Evolutionary conservation across 768 basidiomycete genomes (phyloP).

Genomic region (Pholiota conissans): DNA sequence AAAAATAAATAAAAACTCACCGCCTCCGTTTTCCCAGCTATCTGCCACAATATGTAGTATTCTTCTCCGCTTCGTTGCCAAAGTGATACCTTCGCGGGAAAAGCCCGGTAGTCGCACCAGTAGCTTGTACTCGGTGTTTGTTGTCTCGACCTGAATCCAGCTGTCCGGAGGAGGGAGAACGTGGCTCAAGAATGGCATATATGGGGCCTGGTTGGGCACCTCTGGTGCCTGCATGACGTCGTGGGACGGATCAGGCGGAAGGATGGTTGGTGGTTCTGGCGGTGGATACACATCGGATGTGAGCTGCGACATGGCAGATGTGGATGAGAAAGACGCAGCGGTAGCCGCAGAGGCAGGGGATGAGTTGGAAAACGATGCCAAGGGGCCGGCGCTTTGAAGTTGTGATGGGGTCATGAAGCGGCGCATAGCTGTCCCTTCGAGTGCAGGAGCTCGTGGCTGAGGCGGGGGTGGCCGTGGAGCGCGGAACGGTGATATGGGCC

Average conservation of each 20-base stretch:
- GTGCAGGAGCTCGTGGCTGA: conserved; percentile 3
- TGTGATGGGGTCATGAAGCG: conserved; percentile 16
- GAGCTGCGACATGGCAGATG: not conserved
- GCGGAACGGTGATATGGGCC: conserved; percentile 23
- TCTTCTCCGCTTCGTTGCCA: conserved; percentile 65
- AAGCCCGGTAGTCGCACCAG: conserved; percentile 66
- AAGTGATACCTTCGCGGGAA: conserved; percentile 65
- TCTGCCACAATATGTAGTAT: conserved; percentile 76
- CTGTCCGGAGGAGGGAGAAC: conserved; percentile 51
- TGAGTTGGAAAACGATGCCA: not conserved
- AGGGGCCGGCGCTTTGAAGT: conserved; percentile 1
- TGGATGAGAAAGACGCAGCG: not conserved
- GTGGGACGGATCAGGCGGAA: conserved; percentile 34
- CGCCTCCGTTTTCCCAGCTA: conserved; percentile 69
- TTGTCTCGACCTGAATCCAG: conserved; percentile 67
- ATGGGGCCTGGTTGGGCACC: conserved; percentile 17
- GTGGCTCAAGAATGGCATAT: conserved; percentile 59
- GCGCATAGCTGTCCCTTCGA: conserved; percentile 20
- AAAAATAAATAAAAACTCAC: conserved; percentile 26
- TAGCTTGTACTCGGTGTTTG: conserved; percentile 51
- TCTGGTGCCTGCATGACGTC: conserved; percentile 6
- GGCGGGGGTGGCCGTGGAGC: conserved; percentile 21
- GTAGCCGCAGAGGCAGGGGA: not conserved
- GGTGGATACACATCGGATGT: conserved; percentile 25
- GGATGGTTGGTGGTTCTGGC: conserved; percentile 61